phyloP scores from a whole-genome alignment of 2,329 filamentous ascomycete genomes.

The Penicillium sp. region DNA sequence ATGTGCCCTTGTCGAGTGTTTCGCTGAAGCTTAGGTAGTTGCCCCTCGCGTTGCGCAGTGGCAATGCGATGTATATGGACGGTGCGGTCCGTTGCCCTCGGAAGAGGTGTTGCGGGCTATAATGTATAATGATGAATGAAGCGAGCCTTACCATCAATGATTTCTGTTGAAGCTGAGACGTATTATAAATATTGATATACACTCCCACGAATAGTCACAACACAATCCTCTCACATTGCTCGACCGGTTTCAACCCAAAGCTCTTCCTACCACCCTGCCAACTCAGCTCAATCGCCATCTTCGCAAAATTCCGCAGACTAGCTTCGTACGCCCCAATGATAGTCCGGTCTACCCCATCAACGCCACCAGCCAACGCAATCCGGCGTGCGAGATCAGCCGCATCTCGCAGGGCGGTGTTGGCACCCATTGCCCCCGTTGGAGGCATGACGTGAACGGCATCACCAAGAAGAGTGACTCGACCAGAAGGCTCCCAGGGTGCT shows the following conservation, averaged over 20 bases:
- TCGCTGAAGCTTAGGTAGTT: no score
- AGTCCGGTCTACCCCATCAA: not conserved
- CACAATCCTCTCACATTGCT: slow-evolving; percentile 21
- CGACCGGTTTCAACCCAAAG: slow-evolving; percentile 22
- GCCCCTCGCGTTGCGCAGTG: no score
- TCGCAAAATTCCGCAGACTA: slow-evolving; percentile 22
- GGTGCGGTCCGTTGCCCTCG: not conserved
- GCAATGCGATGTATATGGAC: not conserved
- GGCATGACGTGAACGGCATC: slow-evolving; percentile 52
- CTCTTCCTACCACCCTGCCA: slow-evolving; percentile 25
- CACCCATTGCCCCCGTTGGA: slow-evolving; percentile 49
- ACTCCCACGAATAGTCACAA: not conserved
- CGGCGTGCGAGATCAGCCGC: slow-evolving; percentile 35
- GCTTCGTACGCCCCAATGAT: slow-evolving; percentile 21
- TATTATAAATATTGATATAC: no score
- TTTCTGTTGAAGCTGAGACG: no score
- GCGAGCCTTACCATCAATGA: no score
- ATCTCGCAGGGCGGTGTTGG: slow-evolving; percentile 45
- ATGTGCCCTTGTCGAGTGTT: no score
- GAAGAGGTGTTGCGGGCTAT: not conserved
- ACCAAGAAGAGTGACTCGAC: slow-evolving; percentile 45
- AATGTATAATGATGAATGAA: not conserved
- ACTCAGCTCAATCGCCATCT: slow-evolving; percentile 20
- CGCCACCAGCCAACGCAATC: slow-evolving; percentile 12
- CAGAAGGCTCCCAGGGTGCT: slow-evolving; percentile 25